Evolutionary conservation across 352 stramenopile species (phyloP).

Genomic region (Phytophthora foliorum): DNA sequence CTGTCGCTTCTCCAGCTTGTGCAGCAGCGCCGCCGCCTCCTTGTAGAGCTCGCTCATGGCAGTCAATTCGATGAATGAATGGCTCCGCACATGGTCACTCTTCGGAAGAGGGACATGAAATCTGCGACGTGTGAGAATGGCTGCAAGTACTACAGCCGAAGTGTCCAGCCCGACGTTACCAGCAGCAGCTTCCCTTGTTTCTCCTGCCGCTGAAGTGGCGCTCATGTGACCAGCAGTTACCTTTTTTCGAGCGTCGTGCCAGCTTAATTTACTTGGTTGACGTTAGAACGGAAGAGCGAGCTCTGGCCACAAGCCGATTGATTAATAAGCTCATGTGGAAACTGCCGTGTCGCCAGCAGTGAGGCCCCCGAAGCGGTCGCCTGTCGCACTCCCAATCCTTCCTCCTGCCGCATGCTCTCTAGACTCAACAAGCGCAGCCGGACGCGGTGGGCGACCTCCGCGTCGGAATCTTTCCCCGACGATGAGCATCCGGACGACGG

Average conservation of each 20-base stretch:
- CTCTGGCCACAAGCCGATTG: too few relatives aligned
- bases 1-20: slow-evolving; percentile 81
- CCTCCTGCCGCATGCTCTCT: slow-evolving; percentile 21
- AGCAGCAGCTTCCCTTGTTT: too few relatives aligned
- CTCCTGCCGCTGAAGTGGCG: too few relatives aligned
- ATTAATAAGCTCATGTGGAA: too few relatives aligned
- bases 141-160: too few relatives aligned
- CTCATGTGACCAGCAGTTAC: too few relatives aligned
- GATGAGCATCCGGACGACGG: neutral
- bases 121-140: slow-evolving; percentile 33
- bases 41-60: slow-evolving; percentile 89
- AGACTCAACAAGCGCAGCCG: slow-evolving; percentile 29
- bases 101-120: neutral
- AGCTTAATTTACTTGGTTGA: too few relatives aligned
- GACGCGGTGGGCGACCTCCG: slow-evolving; percentile 14
- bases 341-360: too few relatives aligned
- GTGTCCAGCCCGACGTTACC: too few relatives aligned
- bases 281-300: too few relatives aligned
- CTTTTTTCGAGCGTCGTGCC: too few relatives aligned
- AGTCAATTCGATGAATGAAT: slow-evolving; percentile 2
- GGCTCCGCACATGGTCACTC: neutral
- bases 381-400: neutral
- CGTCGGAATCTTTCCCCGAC: neutral
- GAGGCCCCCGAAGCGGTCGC: neutral
- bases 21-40: slow-evolving; percentile 77